phyloP scores from a whole-genome alignment of 2,329 filamentous ascomycete genomes.

The Talaromyces marneffei region DNA sequence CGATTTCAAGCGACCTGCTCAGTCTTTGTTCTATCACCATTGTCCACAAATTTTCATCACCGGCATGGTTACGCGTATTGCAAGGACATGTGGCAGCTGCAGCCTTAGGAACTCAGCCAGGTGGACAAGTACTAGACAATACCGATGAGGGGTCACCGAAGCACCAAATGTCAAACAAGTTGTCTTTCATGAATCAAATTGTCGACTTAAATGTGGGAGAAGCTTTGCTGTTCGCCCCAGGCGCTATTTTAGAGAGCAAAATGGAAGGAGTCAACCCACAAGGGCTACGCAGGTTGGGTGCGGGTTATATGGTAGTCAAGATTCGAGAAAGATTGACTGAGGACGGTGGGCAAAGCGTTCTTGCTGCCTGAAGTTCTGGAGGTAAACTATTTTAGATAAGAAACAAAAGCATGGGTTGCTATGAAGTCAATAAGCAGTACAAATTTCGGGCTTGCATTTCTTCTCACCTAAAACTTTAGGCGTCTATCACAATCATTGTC shows the following conservation, averaged over 20 bases:
- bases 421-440: not conserved
- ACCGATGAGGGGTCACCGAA: constrained; percentile 12
- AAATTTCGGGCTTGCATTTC: not conserved
- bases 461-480: not conserved
- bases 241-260: not conserved
- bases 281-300: constrained; percentile 21
- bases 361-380: constrained; percentile 16
- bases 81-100: constrained; percentile 41
- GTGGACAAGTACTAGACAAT: not conserved
- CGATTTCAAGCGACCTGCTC: constrained; percentile 60
- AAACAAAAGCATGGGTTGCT: not conserved
- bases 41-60: constrained; percentile 66
- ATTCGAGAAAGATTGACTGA: constrained; percentile 38
- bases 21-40: constrained; percentile 65
- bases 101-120: not conserved
- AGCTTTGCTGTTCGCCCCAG: not conserved
- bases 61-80: constrained; percentile 53
- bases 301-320: constrained; percentile 33
- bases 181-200: not conserved
- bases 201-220: not conserved
- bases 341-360: constrained; percentile 41
- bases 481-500: not conserved
- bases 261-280: constrained; percentile 1
- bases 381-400: no score
- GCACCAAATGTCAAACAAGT: not conserved